Evolutionary conservation across 306 rosid species (phyloP).

Genomic region (Arachis stenosperma): DNA sequence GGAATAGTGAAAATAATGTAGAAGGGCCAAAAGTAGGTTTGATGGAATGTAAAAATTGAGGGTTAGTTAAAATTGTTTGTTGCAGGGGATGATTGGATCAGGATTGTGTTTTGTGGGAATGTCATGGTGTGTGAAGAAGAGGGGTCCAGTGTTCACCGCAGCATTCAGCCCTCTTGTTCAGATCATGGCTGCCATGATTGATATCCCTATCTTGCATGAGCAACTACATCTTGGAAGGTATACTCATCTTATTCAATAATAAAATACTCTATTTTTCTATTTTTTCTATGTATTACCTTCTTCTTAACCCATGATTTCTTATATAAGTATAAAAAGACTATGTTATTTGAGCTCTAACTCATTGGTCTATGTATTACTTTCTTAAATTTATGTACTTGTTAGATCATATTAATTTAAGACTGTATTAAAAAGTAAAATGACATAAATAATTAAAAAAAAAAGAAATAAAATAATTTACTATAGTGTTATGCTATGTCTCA

Average conservation of each 20-base stretch:
- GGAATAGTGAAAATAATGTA: not conserved
- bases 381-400: too few species aligned
- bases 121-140: conserved; percentile 96
- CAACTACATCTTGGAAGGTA: conserved; percentile 76
- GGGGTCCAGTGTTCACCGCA: conserved; percentile 93
- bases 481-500: too few species aligned
- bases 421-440: too few species aligned
- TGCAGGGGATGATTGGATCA: conserved; percentile 86
- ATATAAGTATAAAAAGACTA: too few species aligned
- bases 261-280: too few species aligned
- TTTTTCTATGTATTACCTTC: too few species aligned
- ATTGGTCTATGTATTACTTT: too few species aligned
- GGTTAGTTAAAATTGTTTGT: not conserved
- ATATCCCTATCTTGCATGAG: conserved; percentile 79
- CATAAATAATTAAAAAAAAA: too few species aligned
- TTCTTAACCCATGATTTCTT: too few species aligned
- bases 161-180: conserved; percentile 94
- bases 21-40: not conserved
- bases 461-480: too few species aligned
- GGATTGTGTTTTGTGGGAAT: conserved; percentile 86
- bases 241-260: not conserved
- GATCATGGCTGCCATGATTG: conserved; percentile 76
- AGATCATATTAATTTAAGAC: too few species aligned
- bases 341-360: too few species aligned
- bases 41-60: conserved; percentile 4